phyloP scores from a whole-genome alignment of 495 filamentous ascomycete species.

The Haplographium delicatum region DNA sequence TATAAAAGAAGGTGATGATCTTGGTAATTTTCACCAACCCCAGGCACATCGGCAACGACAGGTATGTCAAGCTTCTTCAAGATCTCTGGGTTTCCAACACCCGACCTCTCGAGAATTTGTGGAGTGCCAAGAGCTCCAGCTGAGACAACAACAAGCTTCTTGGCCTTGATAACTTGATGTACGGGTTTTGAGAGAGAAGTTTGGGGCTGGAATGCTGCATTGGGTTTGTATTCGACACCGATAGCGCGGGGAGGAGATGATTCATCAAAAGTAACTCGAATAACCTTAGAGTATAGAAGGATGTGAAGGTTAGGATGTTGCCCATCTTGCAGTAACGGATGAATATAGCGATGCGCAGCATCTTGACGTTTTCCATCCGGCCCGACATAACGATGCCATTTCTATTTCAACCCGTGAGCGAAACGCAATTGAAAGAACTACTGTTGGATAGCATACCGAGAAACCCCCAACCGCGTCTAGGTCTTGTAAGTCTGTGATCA shows the following conservation, averaged over 20 bases:
- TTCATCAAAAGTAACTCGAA: slow-evolving; percentile 46
- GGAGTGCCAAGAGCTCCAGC: slow-evolving; percentile 55
- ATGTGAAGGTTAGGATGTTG: slow-evolving; percentile 47
- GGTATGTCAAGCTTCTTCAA: slow-evolving; percentile 61
- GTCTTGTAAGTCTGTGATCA: slow-evolving; percentile 25
- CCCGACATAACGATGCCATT: slow-evolving; percentile 24
- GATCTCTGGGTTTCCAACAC: slow-evolving; percentile 62
- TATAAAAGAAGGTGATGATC: slow-evolving; percentile 28
- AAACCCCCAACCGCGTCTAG: slow-evolving; percentile 21
- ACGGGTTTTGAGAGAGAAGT: slow-evolving; percentile 14
- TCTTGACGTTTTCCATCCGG: slow-evolving; percentile 44
- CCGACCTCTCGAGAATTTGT: slow-evolving; percentile 65
- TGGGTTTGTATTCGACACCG: slow-evolving; percentile 38
- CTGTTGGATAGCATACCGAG: slow-evolving; percentile 9
- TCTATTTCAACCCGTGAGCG: no score
- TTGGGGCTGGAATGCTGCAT: slow-evolving; percentile 23
- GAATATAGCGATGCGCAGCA: slow-evolving; percentile 38
- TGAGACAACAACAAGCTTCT: slow-evolving; percentile 50
- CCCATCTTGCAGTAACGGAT: slow-evolving; percentile 39
- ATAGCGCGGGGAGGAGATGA: slow-evolving; percentile 32
- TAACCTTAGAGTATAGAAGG: slow-evolving; percentile 43
- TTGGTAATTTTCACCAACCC: slow-evolving; percentile 69
- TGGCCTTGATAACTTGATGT: slow-evolving; percentile 34
- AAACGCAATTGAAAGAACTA: no score
- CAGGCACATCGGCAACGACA: slow-evolving; percentile 66